Percentiles rank a stretch among this genome's conserved stretches.
Evolutionary conservation across 257 asterid genomes (phyloP).

Genomic region (Nicotiana otophora): DNA sequence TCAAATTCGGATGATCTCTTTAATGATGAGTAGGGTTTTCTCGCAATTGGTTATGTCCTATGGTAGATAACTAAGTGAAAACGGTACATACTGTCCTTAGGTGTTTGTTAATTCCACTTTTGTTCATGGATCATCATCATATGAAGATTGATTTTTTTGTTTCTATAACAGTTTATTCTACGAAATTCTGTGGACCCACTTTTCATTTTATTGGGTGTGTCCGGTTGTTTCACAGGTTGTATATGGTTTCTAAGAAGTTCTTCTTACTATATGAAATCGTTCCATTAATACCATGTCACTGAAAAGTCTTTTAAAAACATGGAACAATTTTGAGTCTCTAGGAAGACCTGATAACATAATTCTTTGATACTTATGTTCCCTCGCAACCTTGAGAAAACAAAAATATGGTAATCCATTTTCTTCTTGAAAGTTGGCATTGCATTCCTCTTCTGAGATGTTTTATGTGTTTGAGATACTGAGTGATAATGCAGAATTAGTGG

Average conservation of each 20-base stretch:
- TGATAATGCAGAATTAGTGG: neutral
- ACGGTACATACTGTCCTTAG: neutral
- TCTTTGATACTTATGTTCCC: neutral
- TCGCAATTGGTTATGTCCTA: too few relatives aligned
- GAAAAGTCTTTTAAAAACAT: neutral
- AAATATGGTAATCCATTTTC: neutral
- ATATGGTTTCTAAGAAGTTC: neutral
- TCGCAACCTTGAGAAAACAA: neutral
- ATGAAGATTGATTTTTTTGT: neutral
- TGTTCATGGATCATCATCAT: neutral
- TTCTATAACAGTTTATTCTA: neutral
- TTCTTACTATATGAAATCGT: neutral
- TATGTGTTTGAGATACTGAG: neutral
- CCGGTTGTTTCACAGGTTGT: neutral
- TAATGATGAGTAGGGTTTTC: too few relatives aligned
- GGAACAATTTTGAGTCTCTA: neutral
- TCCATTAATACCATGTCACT: neutral
- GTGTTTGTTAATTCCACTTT: neutral
- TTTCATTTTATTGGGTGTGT: neutral
- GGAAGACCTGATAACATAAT: neutral
- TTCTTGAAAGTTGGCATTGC: neutral
- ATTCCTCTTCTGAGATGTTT: neutral
- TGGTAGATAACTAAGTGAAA: neutral
- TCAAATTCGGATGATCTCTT: neutral
- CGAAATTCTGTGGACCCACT: neutral